These are phyloP conservation scores for Chaetothyriales sp. DNA, from an alignment of 2,329 filamentous ascomycete species.

Conservation along the genomic window DNA sequence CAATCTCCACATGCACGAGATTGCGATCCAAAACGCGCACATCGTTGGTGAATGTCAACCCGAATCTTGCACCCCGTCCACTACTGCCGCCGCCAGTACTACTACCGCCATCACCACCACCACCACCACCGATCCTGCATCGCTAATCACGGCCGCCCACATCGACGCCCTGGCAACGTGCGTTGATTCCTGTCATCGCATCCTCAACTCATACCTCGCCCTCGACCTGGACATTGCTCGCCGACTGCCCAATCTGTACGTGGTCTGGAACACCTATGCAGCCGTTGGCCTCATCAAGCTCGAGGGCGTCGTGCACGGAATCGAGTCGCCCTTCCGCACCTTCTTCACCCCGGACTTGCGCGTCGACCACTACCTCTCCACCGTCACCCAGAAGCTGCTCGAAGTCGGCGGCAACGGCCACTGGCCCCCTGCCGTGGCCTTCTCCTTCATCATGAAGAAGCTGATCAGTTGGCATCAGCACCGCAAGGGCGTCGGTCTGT, in stretches of 20 bases:
- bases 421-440: constrained; percentile 52
- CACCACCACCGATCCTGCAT: constrained; percentile 14
- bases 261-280: constrained; percentile 58
- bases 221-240: constrained; percentile 45
- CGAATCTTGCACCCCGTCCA: constrained; percentile 17
- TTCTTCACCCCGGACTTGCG: constrained; percentile 55
- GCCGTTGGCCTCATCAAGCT: constrained; percentile 59
- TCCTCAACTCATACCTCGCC: constrained; percentile 48
- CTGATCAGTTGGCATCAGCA: constrained; percentile 51
- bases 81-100: too few relatives aligned
- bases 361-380: constrained; percentile 49
- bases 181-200: constrained; percentile 45
- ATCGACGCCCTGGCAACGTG: constrained; percentile 52
- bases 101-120: too few relatives aligned
- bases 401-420: constrained; percentile 46
- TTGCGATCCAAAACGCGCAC: constrained; percentile 51
- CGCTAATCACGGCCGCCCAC: constrained; percentile 38
- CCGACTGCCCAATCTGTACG: constrained; percentile 52
- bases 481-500: constrained; percentile 5
- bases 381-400: constrained; percentile 52
- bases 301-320: constrained; percentile 49
- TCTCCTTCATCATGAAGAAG: constrained; percentile 54
- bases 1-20: constrained; percentile 60
- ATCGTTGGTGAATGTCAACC: constrained; percentile 36
- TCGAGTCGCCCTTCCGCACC: constrained; percentile 49